phyloP scores from a whole-genome alignment of 2,329 filamentous ascomycete species.

The Trichoderma breve region DNA sequence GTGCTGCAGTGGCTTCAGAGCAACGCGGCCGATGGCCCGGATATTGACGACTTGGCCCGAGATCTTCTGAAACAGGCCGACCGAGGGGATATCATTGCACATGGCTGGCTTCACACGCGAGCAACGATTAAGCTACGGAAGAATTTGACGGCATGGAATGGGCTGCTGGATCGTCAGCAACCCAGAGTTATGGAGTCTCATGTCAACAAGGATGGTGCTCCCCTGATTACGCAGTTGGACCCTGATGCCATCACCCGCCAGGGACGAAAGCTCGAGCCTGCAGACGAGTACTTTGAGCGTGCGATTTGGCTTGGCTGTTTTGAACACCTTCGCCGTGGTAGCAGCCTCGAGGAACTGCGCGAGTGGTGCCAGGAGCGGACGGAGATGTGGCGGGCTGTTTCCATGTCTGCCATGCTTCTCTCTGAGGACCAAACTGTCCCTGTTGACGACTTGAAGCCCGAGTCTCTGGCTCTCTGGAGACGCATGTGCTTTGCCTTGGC shows the following conservation, averaged over 20 bases:
- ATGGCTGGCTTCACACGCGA: conserved; percentile 91
- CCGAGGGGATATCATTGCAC: conserved; percentile 75
- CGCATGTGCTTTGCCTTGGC: conserved; percentile 73
- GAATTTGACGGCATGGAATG: conserved; percentile 66
- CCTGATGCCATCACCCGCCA: conserved; percentile 87
- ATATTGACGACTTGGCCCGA: conserved; percentile 72
- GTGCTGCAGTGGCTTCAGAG: conserved; percentile 85
- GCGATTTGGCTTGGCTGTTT: conserved; percentile 94
- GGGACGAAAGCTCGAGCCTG: conserved; percentile 68
- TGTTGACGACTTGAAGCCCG: conserved; percentile 35
- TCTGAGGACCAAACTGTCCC: conserved; percentile 48
- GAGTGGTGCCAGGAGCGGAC: conserved; percentile 85
- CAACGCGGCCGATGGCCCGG: conserved; percentile 66
- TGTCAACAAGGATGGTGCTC: conserved; percentile 58
- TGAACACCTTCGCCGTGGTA: conserved; percentile 86
- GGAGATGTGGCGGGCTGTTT: conserved; percentile 85
- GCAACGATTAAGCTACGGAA: conserved; percentile 88
- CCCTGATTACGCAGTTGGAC: conserved; percentile 82
- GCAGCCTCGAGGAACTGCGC: conserved; percentile 67
- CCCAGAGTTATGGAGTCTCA: conserved; percentile 55
- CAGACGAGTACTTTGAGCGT: conserved; percentile 85
- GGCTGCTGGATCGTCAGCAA: conserved; percentile 62
- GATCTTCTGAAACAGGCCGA: conserved; percentile 75
- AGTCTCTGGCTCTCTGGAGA: conserved; percentile 65
- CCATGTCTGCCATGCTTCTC: conserved; percentile 71